These are phyloP conservation scores for Parathielavia hyrcaniae DNA, from an alignment of 495 filamentous ascomycete genomes.

Conservation along the genomic window DNA sequence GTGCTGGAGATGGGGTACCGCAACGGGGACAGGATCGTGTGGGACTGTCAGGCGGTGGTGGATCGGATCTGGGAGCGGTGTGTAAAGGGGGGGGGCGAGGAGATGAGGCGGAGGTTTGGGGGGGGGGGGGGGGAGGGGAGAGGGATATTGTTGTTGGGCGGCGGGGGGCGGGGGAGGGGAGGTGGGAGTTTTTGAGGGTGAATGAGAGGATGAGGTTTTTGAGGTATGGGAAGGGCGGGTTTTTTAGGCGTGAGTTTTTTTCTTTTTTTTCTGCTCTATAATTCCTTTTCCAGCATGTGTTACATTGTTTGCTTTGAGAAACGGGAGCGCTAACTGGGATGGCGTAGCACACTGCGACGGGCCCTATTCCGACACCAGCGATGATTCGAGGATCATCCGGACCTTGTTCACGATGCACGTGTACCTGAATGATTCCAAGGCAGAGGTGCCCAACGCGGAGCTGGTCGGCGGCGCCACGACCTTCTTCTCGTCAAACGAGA, in stretches of 20 bases:
- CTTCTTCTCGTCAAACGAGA: constrained; percentile 48
- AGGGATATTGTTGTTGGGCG: constrained; percentile 5
- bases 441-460: constrained; percentile 32
- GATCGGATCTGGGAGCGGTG: constrained; percentile 55
- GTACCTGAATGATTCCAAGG: constrained; percentile 61
- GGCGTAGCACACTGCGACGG: constrained; percentile 79
- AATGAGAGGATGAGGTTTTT: constrained; percentile 80
- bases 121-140: constrained; percentile 17
- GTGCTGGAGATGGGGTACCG: constrained; percentile 50
- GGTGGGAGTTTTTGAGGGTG: constrained; percentile 52
- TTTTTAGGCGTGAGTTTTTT: constrained; percentile 56
- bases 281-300: too few relatives aligned
- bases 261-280: neutral
- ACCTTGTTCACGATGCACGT: constrained; percentile 76
- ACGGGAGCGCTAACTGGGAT: neutral
- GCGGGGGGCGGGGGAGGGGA: constrained; percentile 14
- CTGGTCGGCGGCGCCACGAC: constrained; percentile 59
- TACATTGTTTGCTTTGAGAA: neutral
- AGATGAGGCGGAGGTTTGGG: constrained; percentile 28
- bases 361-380: constrained; percentile 50
- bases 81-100: constrained; percentile 24
- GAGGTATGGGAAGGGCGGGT: constrained; percentile 68
- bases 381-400: constrained; percentile 44
- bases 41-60: constrained; percentile 57
- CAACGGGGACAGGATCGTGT: constrained; percentile 70